Evolutionary conservation across 2,329 filamentous ascomycete species (phyloP).

Genomic region (Fusarium sterilihyphosum): DNA sequence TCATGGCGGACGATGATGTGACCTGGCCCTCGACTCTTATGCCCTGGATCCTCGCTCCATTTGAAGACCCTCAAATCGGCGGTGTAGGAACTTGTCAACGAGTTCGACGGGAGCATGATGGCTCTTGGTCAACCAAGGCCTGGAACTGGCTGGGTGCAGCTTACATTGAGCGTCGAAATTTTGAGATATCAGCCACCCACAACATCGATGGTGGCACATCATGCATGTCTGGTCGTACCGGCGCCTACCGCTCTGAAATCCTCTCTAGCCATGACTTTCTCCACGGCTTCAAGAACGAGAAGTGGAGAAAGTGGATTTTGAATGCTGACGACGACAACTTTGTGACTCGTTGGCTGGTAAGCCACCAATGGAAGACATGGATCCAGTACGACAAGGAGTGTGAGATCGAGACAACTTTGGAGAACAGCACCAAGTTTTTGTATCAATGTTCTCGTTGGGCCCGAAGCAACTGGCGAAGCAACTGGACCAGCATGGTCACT

Average conservation of each 20-base stretch:
- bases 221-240: constrained; percentile 93
- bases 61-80: constrained; percentile 84
- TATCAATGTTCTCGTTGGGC: constrained; percentile 96
- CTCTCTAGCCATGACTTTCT: constrained; percentile 87
- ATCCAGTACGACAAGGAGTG: constrained; percentile 94
- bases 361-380: constrained; percentile 91
- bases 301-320: constrained; percentile 87
- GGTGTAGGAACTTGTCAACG: constrained; percentile 94
- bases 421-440: constrained; percentile 87
- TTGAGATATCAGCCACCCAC: constrained; percentile 95
- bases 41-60: constrained; percentile 92
- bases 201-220: constrained; percentile 96
- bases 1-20: constrained; percentile 96
- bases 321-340: constrained; percentile 99
- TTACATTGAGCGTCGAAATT: constrained; percentile 94
- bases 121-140: constrained; percentile 67
- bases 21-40: constrained; percentile 88
- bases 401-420: constrained; percentile 91
- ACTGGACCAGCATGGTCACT: constrained; percentile 86
- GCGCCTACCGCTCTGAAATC: constrained; percentile 90
- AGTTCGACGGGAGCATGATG: constrained; percentile 74
- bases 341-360: constrained; percentile 94
- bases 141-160: constrained; percentile 93
- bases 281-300: constrained; percentile 89
- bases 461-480: constrained; percentile 97